phyloP scores from a whole-genome alignment of 768 basidiomycete genomes.

The Coprinopsis marcescibilis region DNA sequence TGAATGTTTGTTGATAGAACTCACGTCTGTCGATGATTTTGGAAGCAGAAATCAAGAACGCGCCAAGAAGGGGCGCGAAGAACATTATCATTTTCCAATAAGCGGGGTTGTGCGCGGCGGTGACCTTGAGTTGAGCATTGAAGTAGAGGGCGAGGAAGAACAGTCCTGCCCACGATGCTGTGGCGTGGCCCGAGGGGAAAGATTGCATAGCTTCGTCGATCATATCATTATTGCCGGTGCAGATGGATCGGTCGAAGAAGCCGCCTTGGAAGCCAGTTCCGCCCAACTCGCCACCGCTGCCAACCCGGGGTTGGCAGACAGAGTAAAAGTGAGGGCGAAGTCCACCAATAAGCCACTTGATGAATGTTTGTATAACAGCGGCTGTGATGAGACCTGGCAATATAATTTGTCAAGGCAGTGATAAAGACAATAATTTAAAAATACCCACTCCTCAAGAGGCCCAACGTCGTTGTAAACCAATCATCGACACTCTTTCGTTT shows the following conservation, averaged over 20 bases:
- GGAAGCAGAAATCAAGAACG: slow-evolving; percentile 48
- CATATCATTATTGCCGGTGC: slow-evolving; percentile 48
- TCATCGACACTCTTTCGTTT: slow-evolving; percentile 40
- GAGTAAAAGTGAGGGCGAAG: slow-evolving; percentile 47
- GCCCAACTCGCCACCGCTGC: slow-evolving; percentile 18
- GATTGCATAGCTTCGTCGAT: slow-evolving; percentile 55
- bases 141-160: slow-evolving; percentile 41
- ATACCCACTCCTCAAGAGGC: slow-evolving; percentile 44
- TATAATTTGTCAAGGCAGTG: not conserved
- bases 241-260: slow-evolving; percentile 47
- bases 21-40: slow-evolving; percentile 52
- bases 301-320: slow-evolving; percentile 44
- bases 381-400: slow-evolving; percentile 28
- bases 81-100: slow-evolving; percentile 61
- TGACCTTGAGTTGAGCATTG: slow-evolving; percentile 54
- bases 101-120: slow-evolving; percentile 52
- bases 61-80: slow-evolving; percentile 51
- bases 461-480: slow-evolving; percentile 46
- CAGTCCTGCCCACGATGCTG: slow-evolving; percentile 53
- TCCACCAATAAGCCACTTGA: slow-evolving; percentile 51
- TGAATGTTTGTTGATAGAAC: too few relatives aligned
- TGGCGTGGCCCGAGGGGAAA: slow-evolving; percentile 53
- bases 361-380: slow-evolving; percentile 37
- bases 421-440: not conserved
- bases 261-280: slow-evolving; percentile 43